phyloP scores from a whole-genome alignment of 805 yeast genomes.

The Ogataea parapolymorpha region DNA sequence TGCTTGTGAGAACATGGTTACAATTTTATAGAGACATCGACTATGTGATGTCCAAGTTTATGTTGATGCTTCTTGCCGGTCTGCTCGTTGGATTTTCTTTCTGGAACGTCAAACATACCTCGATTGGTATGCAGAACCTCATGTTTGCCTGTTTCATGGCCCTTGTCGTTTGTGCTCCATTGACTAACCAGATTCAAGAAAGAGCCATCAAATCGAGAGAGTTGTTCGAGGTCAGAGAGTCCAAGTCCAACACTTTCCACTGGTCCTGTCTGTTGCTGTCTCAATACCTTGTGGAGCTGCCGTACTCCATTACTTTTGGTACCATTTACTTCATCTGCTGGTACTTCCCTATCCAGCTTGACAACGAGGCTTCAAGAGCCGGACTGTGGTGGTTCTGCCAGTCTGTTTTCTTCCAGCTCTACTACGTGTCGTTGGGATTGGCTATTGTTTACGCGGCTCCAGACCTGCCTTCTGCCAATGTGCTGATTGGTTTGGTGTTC shows the following conservation, averaged over 20 bases:
- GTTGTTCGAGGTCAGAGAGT: conserved; percentile 66
- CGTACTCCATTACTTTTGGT: conserved; percentile 49
- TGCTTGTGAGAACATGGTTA: conserved; percentile 35
- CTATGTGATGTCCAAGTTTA: conserved; percentile 47
- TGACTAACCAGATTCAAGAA: conserved; percentile 63
- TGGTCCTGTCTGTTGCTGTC: conserved; percentile 60
- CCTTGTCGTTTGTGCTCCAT: conserved; percentile 55
- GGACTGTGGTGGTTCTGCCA: conserved; percentile 43
- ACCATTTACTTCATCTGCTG: conserved; percentile 45
- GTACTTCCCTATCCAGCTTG: conserved; percentile 37
- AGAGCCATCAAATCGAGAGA: conserved; percentile 57
- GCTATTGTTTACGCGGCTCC: conserved; percentile 58
- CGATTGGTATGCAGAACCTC: conserved; percentile 58
- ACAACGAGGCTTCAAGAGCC: conserved; percentile 37
- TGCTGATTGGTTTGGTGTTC: conserved; percentile 52
- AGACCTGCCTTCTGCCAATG: conserved; percentile 64
- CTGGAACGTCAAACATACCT: conserved; percentile 51
- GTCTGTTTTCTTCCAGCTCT: conserved; percentile 41
- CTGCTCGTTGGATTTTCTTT: conserved; percentile 57
- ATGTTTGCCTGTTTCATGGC: conserved; percentile 51
- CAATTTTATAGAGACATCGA: conserved; percentile 48
- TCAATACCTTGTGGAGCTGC: conserved; percentile 56
- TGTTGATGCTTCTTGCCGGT: conserved; percentile 38
- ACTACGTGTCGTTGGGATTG: conserved; percentile 48
- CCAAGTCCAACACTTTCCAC: conserved; percentile 67